Evolutionary conservation across 495 filamentous ascomycete genomes (phyloP), one percentile per base, ranked within the genome.

Genomic region (Penicillium psychrofluorescens): DNA sequence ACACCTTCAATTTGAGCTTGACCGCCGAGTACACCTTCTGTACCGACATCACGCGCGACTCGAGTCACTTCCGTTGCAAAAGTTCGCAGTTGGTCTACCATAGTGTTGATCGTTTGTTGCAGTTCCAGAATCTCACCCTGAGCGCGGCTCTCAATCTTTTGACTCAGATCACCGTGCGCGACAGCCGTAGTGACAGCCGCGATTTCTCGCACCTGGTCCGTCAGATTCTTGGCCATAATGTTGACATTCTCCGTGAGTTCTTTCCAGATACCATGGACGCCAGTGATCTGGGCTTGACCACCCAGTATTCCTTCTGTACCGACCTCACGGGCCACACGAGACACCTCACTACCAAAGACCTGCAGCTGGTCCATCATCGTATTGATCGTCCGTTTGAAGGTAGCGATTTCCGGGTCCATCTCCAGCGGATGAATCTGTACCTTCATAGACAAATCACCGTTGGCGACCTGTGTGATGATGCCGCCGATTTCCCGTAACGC

Each of bases 351-450:
- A 56, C 92, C 90, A 67, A 98, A 98, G 41, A 92, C 86, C 62
- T 96, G 90, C 43, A 98, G 76, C 68, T 97, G 92, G 60, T 97
- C 92, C 79, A 97, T 95, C 92, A 99, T 99, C 42, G 84, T 95
- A 58, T 99, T 99, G 70, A 75, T 83, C 11, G 90, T 96, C 44
- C 87, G 83, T 72, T 99, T 99, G 77, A 99, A 99, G 5, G 85
- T 91, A n/a, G 87, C 88, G 56, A 99, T 99, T 74, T 99, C 94
- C 1, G 92, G 90, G 75, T 99, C 92, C 86, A 96, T 92, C 66
- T 99, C 92, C 53, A 90, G 79, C 7, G 86, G 86, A 61, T 97
- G 91, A 54, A 99, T 92, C 37, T 90, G 81, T 41, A 97, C 94
- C 68, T 97, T 97, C 77, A 95, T 95, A 61, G 88, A 95, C 41